Evolutionary conservation across 495 filamentous ascomycete genomes (phyloP).

Genomic region (Xylaria flabelliformis): DNA sequence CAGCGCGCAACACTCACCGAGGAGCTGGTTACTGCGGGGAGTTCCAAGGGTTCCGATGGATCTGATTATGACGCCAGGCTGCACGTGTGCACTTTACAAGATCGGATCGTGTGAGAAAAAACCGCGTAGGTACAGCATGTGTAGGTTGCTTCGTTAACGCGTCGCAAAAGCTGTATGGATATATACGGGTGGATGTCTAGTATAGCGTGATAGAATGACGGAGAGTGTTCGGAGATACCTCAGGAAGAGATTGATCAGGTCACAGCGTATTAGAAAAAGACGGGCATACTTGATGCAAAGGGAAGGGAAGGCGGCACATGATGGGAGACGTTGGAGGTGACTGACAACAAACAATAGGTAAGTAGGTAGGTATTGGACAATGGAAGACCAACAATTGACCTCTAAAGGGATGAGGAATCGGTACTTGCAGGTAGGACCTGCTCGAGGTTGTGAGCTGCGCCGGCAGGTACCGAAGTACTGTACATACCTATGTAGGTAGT

Average conservation of each 20-base stretch:
- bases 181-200: not conserved
- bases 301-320: not conserved
- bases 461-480: not conserved
- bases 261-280: not conserved
- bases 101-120: not conserved
- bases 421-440: not conserved
- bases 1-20: not conserved
- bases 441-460: not conserved
- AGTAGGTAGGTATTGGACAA: not conserved
- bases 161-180: constrained; percentile 1
- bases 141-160: not conserved
- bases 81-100: not conserved
- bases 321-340: not conserved
- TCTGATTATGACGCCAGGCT: not conserved
- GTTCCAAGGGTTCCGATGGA: not conserved
- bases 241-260: not conserved
- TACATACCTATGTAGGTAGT: too few relatives aligned
- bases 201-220: not conserved
- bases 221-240: not conserved
- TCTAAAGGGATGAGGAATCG: not conserved
- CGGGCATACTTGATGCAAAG: not conserved
- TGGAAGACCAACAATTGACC: not conserved
- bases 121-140: not conserved
- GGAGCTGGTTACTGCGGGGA: not conserved
- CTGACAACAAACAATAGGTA: not conserved